Evolutionary conservation across 371 early-diverging fungal species (phyloP), one percentile per base, ranked within the genome.

Genomic region (Mortierella sp.): DNA sequence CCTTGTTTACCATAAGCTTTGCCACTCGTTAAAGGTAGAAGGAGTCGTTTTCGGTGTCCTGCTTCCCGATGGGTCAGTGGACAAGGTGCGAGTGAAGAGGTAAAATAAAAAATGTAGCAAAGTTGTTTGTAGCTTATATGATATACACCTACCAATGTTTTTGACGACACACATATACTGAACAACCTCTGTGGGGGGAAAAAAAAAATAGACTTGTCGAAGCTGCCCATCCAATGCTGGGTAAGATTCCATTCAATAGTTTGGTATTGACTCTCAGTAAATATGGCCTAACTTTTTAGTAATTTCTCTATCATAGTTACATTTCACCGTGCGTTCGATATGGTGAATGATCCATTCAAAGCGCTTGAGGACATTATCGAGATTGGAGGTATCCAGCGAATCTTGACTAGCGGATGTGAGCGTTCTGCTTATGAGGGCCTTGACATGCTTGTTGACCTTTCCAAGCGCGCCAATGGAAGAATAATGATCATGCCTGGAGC

Each of bases 321-420:
- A 12, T 89, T 89, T 64, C 91, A 91, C 61, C 78, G 91, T n/a
- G 91, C 91, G 1, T 91, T 91, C 65, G 91, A 91, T 60, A 83
- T 90, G 80, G 76, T 85, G 8, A 77, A 82, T 23, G 88, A 91
- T 61, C 87, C 90, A 5, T 72, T 81, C 31, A 70, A 85, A 57
- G 87, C 90, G 6, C 74, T 89, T 29, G 86, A 87, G 54, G 87
- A 86, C 51, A 74, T 91, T 9, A 83, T 88, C 19, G 47, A 47
- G 2, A 76, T 91, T 49, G 89, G 89, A 2, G 88, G 87, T 6
- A 87, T 89, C 35, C 80, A 87, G 23, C 60, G 91, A n/a, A 83
- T 90, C 13, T 70, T 90, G 40, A 87, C 91, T 19, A 85, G 85
- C 54, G 91, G 91, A 2, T 88, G 88, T 61, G 86, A 89, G 31